Conservation (phyloP, 768 basidiomycete species). For the Suillus alpinus region DNA sequence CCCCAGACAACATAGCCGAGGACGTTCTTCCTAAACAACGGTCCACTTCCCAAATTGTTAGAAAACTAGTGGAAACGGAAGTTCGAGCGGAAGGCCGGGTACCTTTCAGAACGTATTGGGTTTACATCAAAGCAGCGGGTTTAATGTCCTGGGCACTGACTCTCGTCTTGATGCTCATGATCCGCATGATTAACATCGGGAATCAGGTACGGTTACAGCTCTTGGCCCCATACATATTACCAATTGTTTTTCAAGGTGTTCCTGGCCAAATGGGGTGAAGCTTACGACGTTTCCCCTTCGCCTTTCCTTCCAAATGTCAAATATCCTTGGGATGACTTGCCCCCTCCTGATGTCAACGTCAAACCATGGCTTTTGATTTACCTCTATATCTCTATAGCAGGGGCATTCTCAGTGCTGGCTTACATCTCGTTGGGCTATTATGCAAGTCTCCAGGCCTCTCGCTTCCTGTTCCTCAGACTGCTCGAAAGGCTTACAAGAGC, state of each 20-base stretch:
- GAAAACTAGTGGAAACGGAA: constrained; percentile 63
- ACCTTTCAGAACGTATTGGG: constrained; percentile 54
- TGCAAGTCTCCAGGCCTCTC: constrained; percentile 64
- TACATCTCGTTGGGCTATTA: constrained; percentile 66
- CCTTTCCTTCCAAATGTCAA: constrained; percentile 11
- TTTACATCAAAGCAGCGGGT: constrained; percentile 64
- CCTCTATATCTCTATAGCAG: constrained; percentile 57
- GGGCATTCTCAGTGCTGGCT: constrained; percentile 50
- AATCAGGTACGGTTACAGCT: constrained; percentile 45
- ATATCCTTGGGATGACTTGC: constrained; percentile 48
- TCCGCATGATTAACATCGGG: constrained; percentile 52
- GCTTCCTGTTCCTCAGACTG: constrained; percentile 54
- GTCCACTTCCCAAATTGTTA: constrained; percentile 21
- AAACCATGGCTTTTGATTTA: constrained; percentile 67
- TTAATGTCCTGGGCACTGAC: constrained; percentile 53
- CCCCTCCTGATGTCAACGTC: constrained; percentile 58
- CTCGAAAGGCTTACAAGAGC: constrained; percentile 57
- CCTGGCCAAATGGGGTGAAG: constrained; percentile 67
- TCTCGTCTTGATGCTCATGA: constrained; percentile 48
- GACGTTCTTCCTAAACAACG: constrained; percentile 6
- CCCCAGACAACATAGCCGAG: constrained; percentile 36
- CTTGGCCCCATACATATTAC: constrained; percentile 1
- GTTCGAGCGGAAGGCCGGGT: constrained; percentile 66
- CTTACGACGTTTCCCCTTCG: constrained; percentile 39
- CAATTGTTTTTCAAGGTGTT: constrained; percentile 44